Evolutionary conservation across 2,329 filamentous ascomycete species (phyloP).

Genomic region (Polytolypa hystricis): DNA sequence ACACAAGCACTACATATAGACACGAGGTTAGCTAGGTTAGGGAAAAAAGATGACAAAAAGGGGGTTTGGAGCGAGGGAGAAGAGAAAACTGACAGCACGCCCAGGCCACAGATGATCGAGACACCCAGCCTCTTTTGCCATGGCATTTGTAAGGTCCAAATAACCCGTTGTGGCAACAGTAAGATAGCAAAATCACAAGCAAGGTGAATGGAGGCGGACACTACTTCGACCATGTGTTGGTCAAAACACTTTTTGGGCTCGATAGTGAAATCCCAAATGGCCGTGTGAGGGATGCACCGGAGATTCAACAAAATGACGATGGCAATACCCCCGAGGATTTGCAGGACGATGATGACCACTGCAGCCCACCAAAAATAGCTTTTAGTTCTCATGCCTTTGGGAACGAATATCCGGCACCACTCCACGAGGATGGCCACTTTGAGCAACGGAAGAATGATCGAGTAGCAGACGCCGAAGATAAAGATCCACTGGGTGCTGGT

Average conservation of each 20-base stretch:
- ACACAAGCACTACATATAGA: constrained; percentile 27
- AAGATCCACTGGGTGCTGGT: constrained; percentile 22
- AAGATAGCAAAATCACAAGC: constrained; percentile 24
- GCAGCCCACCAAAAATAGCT: constrained; percentile 28
- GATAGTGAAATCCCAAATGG: constrained; percentile 25
- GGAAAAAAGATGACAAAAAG: not conserved
- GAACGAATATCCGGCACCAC: constrained; percentile 32
- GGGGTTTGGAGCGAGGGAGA: not conserved
- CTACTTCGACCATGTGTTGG: constrained; percentile 18
- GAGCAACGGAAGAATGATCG: constrained; percentile 26
- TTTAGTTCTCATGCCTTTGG: constrained; percentile 13
- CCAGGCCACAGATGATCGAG: constrained; percentile 23
- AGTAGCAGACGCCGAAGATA: constrained; percentile 27
- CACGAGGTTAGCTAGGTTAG: not conserved
- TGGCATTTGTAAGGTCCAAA: constrained; percentile 23
- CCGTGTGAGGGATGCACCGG: constrained; percentile 24
- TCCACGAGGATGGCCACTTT: constrained; percentile 35
- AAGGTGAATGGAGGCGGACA: constrained; percentile 24
- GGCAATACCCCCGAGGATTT: constrained; percentile 20
- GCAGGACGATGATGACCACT: constrained; percentile 20
- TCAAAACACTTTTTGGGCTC: constrained; percentile 21
- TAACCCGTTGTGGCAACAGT: constrained; percentile 25
- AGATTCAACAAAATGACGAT: constrained; percentile 25
- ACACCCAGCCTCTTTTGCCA: constrained; percentile 23
- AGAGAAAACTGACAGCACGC: constrained; percentile 21